Evolutionary conservation across 2,329 filamentous ascomycete genomes (phyloP).

Genomic region (Trichoderma hamatum): DNA sequence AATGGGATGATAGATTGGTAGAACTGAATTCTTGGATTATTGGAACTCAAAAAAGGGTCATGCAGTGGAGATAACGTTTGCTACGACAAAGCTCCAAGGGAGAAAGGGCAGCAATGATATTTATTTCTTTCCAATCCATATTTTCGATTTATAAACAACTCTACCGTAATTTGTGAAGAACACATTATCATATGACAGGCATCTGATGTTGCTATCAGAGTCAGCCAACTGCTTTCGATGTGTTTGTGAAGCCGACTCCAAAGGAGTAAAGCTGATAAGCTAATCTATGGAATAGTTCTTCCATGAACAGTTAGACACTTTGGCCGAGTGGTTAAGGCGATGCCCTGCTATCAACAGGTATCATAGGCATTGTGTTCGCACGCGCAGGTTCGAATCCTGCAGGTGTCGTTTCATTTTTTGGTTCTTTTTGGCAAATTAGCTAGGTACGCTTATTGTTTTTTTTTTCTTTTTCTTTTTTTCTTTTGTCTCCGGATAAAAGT

Average conservation of each 20-base stretch:
- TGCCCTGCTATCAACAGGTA: conserved; percentile 28
- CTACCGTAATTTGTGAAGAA: not conserved
- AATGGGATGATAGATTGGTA: conserved; percentile 27
- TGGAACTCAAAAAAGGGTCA: conserved; percentile 24
- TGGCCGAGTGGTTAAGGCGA: conserved; percentile 30
- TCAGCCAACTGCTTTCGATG: not conserved
- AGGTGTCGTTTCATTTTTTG: conserved; percentile 27
- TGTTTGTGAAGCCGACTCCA: too few species aligned
- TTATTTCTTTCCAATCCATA: not conserved
- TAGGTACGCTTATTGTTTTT: not conserved
- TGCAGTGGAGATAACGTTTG: conserved; percentile 13
- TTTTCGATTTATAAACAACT: not conserved
- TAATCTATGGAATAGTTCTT: not conserved
- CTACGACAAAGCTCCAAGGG: conserved; percentile 3
- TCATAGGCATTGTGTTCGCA: conserved; percentile 29
- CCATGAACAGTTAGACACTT: conserved; percentile 27
- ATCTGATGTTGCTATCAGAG: not conserved
- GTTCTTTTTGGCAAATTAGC: not conserved
- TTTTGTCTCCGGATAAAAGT: not conserved
- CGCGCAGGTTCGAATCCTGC: conserved; percentile 30
- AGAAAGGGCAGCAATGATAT: conserved; percentile 11
- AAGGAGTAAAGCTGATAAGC: not conserved
- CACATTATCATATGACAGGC: not conserved
- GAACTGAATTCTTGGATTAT: conserved; percentile 22
- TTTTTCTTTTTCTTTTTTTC: not conserved